phyloP scores from a whole-genome alignment of 148 eudicot genomes.

The Rhododendron griersonianum region DNA sequence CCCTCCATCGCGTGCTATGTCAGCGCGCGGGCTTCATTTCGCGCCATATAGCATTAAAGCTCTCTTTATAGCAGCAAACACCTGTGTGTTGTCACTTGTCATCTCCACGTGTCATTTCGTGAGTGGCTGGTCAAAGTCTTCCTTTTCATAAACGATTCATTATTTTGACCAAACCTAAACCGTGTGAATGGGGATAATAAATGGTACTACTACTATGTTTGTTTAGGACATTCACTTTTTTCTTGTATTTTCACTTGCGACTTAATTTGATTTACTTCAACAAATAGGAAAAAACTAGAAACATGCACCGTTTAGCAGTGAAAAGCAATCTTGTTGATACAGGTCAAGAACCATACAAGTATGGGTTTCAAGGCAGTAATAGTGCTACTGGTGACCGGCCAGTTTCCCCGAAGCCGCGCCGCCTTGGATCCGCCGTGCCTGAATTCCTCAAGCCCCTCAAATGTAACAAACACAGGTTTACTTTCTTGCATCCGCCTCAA shows the following conservation, averaged over 20 bases:
- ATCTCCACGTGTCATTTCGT: too few relatives aligned
- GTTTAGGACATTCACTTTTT: not conserved
- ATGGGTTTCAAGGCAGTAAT: constrained; percentile 12
- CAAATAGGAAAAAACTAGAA: not conserved
- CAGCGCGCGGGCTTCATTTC: too few relatives aligned
- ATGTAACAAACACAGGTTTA: constrained; percentile 39
- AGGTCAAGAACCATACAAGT: constrained; percentile 16
- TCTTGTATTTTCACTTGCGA: not conserved
- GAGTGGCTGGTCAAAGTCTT: too few relatives aligned
- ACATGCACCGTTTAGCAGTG: constrained; percentile 28
- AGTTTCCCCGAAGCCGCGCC: constrained; percentile 51
- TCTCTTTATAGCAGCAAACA: too few relatives aligned
- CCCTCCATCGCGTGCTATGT: too few relatives aligned
- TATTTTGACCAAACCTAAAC: too few relatives aligned
- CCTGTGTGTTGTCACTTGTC: too few relatives aligned
- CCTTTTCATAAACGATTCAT: too few relatives aligned
- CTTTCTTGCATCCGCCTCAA: not conserved
- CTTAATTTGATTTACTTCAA: not conserved
- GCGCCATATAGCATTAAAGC: too few relatives aligned
- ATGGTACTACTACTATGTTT: not conserved
- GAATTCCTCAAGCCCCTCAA: constrained; percentile 36
- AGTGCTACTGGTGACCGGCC: constrained; percentile 15
- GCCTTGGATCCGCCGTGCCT: constrained; percentile 31
- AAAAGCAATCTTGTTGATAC: constrained; percentile 28
- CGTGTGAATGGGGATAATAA: constrained; percentile 8